Evolutionary conservation across 2,329 filamentous ascomycete genomes (phyloP), one percentile per base, ranked within the genome.

Genomic region (Neofusicoccum kwambonambiense): DNA sequence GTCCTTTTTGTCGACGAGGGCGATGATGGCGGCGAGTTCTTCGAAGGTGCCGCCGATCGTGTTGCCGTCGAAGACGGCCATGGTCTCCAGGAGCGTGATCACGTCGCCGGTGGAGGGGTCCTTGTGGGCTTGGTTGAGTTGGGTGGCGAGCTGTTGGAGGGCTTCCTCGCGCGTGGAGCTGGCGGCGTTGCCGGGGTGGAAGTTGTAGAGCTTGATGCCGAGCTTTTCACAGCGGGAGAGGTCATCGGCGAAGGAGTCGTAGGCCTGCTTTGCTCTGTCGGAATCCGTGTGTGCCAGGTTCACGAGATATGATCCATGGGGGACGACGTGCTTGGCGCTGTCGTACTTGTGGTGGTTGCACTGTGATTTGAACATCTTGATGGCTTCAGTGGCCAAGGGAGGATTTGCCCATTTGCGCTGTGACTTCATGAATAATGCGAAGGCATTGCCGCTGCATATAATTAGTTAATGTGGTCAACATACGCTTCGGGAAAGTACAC

Each of bases 391-490:
- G 31, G 89, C 83, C 4, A 99, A 83, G 0, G 91, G 86, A 8
- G 93, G 92, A 72, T 90, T 96, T 34, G 86, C 84, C 95, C 95
- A 99, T 81, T 97, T 98, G 64, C 93, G 89, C 77, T 99, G 95
- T 0, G 92, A 96, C 76, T 98, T 98, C 70, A 99, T 84, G 80
- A 99, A 99, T 19, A 98, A 83, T 3, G 95, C 95, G 71, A 98
- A 96, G 9, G 93, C 88, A 75, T 98, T 99, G 68, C 90, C 93
- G 62, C 93, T 80, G 71, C 5, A 70, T 61, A 35, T 0, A 66
- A 68, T 81, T 71, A 70, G 70, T 54, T 35, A 17, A 45, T 37
- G 27, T 22, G 34, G 6, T n/a, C n/a, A 15, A n/a, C 56, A 12
- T 22, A 35, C 52, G 2, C 45, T 3, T 27, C 3, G 49, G 31